A percentile compares a stretch with the other conserved stretches of the same genome.
Evolutionary conservation across 331 rosid species (phyloP).

Genomic region (Acacia pycnantha): DNA sequence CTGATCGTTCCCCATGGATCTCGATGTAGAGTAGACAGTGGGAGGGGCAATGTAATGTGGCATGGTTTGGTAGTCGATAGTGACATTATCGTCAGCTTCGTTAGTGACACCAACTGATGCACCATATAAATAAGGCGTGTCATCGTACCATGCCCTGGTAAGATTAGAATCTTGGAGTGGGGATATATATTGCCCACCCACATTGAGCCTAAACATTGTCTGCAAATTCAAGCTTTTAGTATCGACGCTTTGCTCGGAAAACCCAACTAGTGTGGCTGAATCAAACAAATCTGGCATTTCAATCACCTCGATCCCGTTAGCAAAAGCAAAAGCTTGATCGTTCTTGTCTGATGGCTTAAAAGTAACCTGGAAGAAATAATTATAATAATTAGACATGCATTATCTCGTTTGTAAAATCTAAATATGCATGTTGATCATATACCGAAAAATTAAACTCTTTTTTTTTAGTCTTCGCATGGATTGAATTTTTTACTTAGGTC

Average conservation of each 20-base stretch:
- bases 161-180: slow-evolving; percentile 68
- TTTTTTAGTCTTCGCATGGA: not conserved
- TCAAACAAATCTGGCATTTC: slow-evolving; percentile 52
- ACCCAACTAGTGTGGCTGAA: slow-evolving; percentile 44
- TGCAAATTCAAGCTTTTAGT: slow-evolving; percentile 40
- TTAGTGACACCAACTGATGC: slow-evolving; percentile 53
- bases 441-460: not conserved
- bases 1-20: slow-evolving; percentile 62
- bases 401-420: not conserved
- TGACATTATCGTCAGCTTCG: slow-evolving; percentile 27
- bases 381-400: not conserved
- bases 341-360: slow-evolving; percentile 55
- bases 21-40: slow-evolving; percentile 50
- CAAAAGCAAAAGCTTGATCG: slow-evolving; percentile 56
- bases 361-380: slow-evolving; percentile 25
- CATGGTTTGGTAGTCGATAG: slow-evolving; percentile 43
- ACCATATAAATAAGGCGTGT: slow-evolving; percentile 58
- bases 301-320: slow-evolving; percentile 67
- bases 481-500: not conserved
- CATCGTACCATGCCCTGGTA: slow-evolving; percentile 76
- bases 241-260: slow-evolving; percentile 36
- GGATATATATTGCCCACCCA: slow-evolving; percentile 76
- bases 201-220: slow-evolving; percentile 77
- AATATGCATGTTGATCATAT: not conserved
- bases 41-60: slow-evolving; percentile 61